phyloP scores from a whole-genome alignment of 768 basidiomycete genomes.

The Naganishia friedmannii region DNA sequence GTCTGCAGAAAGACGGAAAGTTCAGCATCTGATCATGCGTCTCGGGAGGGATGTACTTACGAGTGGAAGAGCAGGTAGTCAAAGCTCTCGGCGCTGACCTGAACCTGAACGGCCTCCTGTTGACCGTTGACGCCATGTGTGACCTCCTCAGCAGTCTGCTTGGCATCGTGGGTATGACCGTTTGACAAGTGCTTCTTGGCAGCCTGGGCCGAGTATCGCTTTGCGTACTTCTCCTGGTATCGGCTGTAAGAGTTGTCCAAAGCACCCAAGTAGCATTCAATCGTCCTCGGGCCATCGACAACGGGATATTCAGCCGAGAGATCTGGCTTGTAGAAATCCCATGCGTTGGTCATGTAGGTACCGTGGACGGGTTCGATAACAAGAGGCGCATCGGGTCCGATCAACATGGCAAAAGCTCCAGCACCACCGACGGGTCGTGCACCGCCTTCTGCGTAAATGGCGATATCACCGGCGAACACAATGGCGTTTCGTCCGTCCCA shows the following conservation, averaged over 20 bases:
- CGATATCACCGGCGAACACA: constrained; percentile 94
- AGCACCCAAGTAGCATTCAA: constrained; percentile 89
- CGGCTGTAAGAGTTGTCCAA: constrained; percentile 82
- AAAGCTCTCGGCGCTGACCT: constrained; percentile 74
- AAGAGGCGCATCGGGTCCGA: constrained; percentile 92
- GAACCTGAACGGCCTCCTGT: constrained; percentile 35
- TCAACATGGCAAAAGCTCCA: constrained; percentile 88
- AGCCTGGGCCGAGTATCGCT: constrained; percentile 47
- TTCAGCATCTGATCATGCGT: neutral
- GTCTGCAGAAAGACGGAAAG: constrained; percentile 54
- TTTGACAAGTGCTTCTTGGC: constrained; percentile 56
- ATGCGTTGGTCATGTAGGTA: constrained; percentile 93
- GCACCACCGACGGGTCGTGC: constrained; percentile 96
- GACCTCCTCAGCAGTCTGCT: constrained; percentile 48
- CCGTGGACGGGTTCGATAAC: constrained; percentile 94
- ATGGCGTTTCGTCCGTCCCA: constrained; percentile 99
- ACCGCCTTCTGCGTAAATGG: constrained; percentile 92
- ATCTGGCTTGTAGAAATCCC: constrained; percentile 99
- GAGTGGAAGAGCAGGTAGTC: constrained; percentile 92
- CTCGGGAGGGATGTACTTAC: constrained; percentile 35
- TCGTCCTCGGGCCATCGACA: constrained; percentile 94
- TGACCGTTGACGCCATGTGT: constrained; percentile 46
- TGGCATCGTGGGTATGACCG: constrained; percentile 51
- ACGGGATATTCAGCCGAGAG: constrained; percentile 66
- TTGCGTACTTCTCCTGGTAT: constrained; percentile 77